These are phyloP conservation scores for Verticillium klebahnii DNA, from an alignment of 2,329 filamentous ascomycete genomes.

Conservation along the genomic window DNA sequence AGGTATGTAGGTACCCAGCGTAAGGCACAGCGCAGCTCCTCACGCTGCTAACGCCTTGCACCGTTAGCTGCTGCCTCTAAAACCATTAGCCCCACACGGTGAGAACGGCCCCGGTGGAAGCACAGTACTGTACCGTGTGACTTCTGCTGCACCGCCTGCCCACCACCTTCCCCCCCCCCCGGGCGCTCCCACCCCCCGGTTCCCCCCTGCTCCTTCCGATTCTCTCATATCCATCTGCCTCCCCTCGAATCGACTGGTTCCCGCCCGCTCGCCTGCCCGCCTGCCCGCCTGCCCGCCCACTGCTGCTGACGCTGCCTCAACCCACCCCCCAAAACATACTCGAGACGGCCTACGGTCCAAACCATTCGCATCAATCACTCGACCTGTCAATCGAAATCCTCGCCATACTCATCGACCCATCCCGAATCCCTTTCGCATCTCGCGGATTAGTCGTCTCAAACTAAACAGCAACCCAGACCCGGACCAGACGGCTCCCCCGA, in stretches of 20 bases:
- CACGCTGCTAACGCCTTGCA: not conserved
- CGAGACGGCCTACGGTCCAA: constrained; percentile 13
- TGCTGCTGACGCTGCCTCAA: not conserved
- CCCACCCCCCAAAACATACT: constrained; percentile 16
- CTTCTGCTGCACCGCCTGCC: not conserved
- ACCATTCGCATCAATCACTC: not conserved
- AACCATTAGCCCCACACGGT: not conserved
- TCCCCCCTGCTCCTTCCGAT: constrained; percentile 4
- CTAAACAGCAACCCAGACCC: constrained; percentile 6
- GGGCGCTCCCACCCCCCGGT: not conserved
- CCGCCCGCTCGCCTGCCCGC: not conserved
- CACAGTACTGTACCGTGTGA: not conserved
- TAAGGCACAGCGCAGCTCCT: not conserved
- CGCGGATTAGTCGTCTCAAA: constrained; percentile 1
- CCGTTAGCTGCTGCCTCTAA: not conserved
- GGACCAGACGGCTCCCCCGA: constrained; percentile 5
- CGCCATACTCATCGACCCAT: not conserved
- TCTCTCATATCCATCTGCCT: constrained; percentile 13
- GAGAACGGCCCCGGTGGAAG: not conserved
- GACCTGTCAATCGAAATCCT: constrained; percentile 2
- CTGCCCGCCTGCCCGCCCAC: not conserved
- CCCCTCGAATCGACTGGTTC: constrained; percentile 5
- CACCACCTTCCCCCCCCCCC: not conserved
- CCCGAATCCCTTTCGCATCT: not conserved
- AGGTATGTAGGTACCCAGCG: not conserved